Base-by-base conservation (phyloP, 2,329 filamentous ascomycete genomes). In the Curvularia eragrostidis region DNA sequence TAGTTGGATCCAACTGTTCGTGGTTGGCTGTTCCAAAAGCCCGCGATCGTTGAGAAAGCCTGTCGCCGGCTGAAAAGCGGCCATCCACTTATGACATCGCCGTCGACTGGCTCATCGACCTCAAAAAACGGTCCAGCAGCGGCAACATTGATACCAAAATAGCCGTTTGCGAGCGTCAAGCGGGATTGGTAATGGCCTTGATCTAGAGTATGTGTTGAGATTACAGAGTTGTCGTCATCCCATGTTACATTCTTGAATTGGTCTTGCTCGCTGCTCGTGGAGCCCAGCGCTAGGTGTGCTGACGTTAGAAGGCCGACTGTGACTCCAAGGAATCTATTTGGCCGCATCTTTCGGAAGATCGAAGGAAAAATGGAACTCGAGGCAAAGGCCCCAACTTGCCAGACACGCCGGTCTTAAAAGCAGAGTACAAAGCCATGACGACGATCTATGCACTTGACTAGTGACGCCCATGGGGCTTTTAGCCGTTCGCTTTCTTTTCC, bases 1-100 rank as follows among this genome's bases (percentile, higher is more conserved):
- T 88, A 90, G 64, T 91, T 91, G 6, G 84, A 83, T 0, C 83
- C 82, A 43, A 85, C 86, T 0, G 83, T 85, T 28, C 79, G 82
- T 2, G 81, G 79, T 68, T 90, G 86, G 3, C 79, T 79, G 60
- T 89, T 82, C 71, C 83, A 91, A 68, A 91, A 90, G 1, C 88
- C 88, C 4, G 85, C 83, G 26, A 91, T 83, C 0, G 88, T 90
- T 1, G 86, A 85, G 69, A 91, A 90, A 0, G 85, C 84, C 65
- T 90, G 85, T 32, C 88, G 80, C 21, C 82, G 77, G 56, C 84
- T 82, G 73, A 85, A 89, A 2, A 91, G 78, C 13, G 89, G 89
- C 89, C 89, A 91, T 9, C 87, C 88, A 63, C 83, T 87, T 57
- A 86, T 84, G 34, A 82, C 80, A 58, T 86, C 82, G 48, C 80